A percentile compares a stretch with the other conserved stretches of the same genome.
Conservation (phyloP, 352 stramenopile genomes). For the Phytophthora colocasiae region DNA sequence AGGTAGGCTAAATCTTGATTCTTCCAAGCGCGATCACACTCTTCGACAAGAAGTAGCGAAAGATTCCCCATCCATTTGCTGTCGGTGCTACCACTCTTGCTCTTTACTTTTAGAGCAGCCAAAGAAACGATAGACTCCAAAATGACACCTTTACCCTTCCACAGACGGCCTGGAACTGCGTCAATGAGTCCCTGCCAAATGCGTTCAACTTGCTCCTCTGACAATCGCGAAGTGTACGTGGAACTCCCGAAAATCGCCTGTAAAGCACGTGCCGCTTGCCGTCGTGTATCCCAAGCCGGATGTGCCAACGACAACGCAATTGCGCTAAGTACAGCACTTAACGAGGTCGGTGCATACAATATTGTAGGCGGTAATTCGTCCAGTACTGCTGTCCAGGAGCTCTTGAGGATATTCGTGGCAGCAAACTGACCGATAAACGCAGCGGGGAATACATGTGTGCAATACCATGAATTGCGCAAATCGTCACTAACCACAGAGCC, state of each 20-base stretch:
- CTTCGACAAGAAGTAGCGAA: conserved; percentile 54
- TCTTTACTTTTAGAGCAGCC: conserved; percentile 39
- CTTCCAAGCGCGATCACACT: conserved; percentile 69
- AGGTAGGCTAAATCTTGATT: conserved; percentile 75
- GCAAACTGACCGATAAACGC: conserved; percentile 82
- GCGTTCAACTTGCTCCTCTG: conserved; percentile 47
- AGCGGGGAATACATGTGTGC: conserved; percentile 69
- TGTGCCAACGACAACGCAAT: conserved; percentile 63
- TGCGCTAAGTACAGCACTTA: conserved; percentile 51
- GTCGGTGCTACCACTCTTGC: neutral
- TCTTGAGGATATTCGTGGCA: conserved; percentile 49
- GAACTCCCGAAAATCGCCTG: conserved; percentile 60
- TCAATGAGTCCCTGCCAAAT: conserved; percentile 60
- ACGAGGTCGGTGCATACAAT: conserved; percentile 53
- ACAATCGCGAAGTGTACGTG: conserved; percentile 56
- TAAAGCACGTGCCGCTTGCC: conserved; percentile 71
- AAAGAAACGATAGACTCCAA: conserved; percentile 73
- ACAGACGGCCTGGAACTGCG: conserved; percentile 72
- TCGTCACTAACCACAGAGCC: conserved; percentile 44
- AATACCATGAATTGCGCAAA: conserved; percentile 69
- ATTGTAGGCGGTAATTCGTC: conserved; percentile 75
- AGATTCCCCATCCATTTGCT: conserved; percentile 37
- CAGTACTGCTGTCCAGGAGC: conserved; percentile 64
- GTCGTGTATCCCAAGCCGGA: conserved; percentile 78
- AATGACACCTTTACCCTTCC: conserved; percentile 79